Base-by-base conservation (phyloP, 306 rosid species). In the Chamaecrista fasciculata region DNA sequence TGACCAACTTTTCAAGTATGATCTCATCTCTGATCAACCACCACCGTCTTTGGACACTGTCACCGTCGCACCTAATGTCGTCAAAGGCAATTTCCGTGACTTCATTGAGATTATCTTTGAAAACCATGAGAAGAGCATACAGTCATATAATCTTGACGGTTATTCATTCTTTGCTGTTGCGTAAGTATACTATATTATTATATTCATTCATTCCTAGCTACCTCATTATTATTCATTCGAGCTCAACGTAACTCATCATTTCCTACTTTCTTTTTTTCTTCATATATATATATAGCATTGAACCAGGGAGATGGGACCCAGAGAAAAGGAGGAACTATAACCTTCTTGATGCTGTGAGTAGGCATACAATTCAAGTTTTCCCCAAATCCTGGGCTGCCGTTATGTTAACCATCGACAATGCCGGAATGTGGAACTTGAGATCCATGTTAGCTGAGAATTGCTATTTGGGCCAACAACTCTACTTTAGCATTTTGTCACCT, bases 361-460 rank as follows among this genome's bases (percentile, higher is more conserved):
- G 94, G 29, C 94, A 91, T 78, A 86, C 94, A 4, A 48, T 91
- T 42, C 97, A 89, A 21, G 96, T 91, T 3, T 89, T 69, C 70
- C 97, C 97, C 8, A 87, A 87, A 12, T 88, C 95, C 0, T 88
- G 85, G 84, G 87, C 87, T 1, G 91, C 91, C 3, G 52, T 89
- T 34, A 48, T 89, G 69, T 37, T 82, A 71, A 76, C 96, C 24
- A 82, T 81, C 16, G 96, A 89, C 73, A 89, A 86, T 15, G 87
- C 86, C 11, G 96, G 96, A 57, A 89, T 89, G 91, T 89, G 96
- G 96, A 86, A 89, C 42, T 14, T 89, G 52, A 72, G 96, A 39
- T 89, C 87, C 0, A 87, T 82, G 67, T 23, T 26, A 1, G 63
- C 81, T 4, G 96, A 89, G 83, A 80, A 75, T 29, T 80, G 89